phyloP scores from a whole-genome alignment of 2,329 filamentous ascomycete genomes.

The Lachnellula willkommii region DNA sequence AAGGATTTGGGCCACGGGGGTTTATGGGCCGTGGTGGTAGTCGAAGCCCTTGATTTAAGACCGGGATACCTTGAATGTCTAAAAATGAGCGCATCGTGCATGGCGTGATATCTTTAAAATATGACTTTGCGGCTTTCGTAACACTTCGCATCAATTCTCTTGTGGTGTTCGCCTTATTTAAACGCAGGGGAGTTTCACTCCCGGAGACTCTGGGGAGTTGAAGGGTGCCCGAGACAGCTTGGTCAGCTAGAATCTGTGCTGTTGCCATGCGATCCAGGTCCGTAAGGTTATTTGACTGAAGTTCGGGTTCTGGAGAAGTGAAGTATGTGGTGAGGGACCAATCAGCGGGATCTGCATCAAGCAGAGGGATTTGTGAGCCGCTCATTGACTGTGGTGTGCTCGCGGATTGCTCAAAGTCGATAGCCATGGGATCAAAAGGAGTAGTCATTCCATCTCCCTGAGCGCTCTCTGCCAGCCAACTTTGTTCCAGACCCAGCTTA shows the following conservation, averaged over 20 bases:
- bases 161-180: constrained; percentile 22
- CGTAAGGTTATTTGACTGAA: constrained; percentile 27
- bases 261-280: constrained; percentile 61
- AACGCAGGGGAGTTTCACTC: constrained; percentile 1
- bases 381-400: constrained; percentile 24
- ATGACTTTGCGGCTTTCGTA: constrained; percentile 40
- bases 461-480: constrained; percentile 23
- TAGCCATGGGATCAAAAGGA: constrained; percentile 28
- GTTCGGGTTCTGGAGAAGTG: constrained; percentile 50
- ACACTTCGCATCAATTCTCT: constrained; percentile 37
- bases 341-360: constrained; percentile 30
- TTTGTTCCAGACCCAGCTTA: constrained; percentile 36
- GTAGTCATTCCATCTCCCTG: constrained; percentile 26
- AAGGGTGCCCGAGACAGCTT: constrained; percentile 51
- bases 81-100: constrained; percentile 46
- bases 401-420: constrained; percentile 25
- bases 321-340: constrained; percentile 51
- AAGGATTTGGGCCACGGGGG: constrained; percentile 14
- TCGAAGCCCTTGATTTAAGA: constrained; percentile 47
- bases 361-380: constrained; percentile 24
- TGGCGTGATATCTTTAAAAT: constrained; percentile 38
- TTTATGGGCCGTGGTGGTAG: constrained; percentile 33
- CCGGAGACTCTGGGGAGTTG: constrained; percentile 22
- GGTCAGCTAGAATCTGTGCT: constrained; percentile 67
- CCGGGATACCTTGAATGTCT: constrained; percentile 53